Conservation (phyloP, 108 stramenopile genomes). For the Thalassiosira profunda region DNA sequence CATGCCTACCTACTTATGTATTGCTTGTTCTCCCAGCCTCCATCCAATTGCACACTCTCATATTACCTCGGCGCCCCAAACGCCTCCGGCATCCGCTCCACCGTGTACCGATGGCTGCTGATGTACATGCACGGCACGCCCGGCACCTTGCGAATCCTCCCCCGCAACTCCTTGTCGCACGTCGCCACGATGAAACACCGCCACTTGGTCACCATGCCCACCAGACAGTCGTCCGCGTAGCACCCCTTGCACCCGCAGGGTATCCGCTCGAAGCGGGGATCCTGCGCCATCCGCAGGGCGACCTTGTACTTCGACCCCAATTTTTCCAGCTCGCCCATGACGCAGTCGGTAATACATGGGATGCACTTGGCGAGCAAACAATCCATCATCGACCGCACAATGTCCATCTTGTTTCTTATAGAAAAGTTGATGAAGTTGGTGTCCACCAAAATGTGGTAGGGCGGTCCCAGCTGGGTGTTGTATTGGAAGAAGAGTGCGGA, state of each 20-base stretch:
- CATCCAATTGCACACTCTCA: too few relatives aligned
- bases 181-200: constrained; percentile 99
- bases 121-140: constrained; percentile 99
- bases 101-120: constrained; percentile 93
- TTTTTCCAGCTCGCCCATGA: constrained; percentile 99
- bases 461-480: constrained; percentile 98
- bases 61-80: constrained; percentile 89
- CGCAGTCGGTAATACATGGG: constrained; percentile 97
- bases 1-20: too few relatives aligned
- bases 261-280: constrained; percentile 95
- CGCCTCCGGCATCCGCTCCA: constrained; percentile 99
- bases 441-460: constrained; percentile 98
- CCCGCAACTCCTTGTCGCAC: constrained; percentile 98
- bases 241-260: constrained; percentile 94
- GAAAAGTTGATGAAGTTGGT: constrained; percentile 99
- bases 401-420: constrained; percentile 98
- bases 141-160: constrained; percentile 97
- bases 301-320: constrained; percentile 97
- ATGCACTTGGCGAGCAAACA: constrained; percentile 99
- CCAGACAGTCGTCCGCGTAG: constrained; percentile 95
- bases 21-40: too few relatives aligned
- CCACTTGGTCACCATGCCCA: constrained; percentile 89
- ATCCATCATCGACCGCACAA: constrained; percentile 99
- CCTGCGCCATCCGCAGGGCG: constrained; percentile 97
- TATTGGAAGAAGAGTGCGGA: constrained; percentile 97